Evolutionary conservation across 371 early-diverging fungal genomes (phyloP).

Genomic region (Actinomucor elegans): DNA sequence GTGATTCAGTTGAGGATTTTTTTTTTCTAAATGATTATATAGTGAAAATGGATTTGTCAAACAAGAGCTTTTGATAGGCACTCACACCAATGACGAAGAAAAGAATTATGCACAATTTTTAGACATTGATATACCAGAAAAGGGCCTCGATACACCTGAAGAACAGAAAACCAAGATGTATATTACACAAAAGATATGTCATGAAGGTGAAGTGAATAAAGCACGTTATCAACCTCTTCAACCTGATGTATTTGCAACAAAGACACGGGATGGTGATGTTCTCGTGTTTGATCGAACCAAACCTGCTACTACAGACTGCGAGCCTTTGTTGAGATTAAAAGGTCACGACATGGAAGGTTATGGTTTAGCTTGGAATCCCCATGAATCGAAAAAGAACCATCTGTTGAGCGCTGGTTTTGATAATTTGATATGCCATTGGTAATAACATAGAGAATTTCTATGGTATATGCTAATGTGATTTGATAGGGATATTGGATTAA

Average conservation of each 20-base stretch:
- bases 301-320: constrained; percentile 57
- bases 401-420: constrained; percentile 89
- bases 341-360: constrained; percentile 96
- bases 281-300: constrained; percentile 93
- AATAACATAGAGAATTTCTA: constrained; percentile 3
- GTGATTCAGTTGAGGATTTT: no score
- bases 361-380: constrained; percentile 78
- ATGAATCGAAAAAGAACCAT: constrained; percentile 53
- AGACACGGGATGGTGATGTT: constrained; percentile 87
- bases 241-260: constrained; percentile 93
- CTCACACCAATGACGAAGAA: constrained; percentile 95
- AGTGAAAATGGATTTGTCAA: constrained; percentile 52
- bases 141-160: constrained; percentile 45
- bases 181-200: constrained; percentile 86
- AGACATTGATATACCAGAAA: constrained; percentile 78
- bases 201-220: constrained; percentile 95
- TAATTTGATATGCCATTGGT: constrained; percentile 81
- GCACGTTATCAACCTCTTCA: constrained; percentile 95
- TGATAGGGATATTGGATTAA: constrained; percentile 36
- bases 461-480: background rate
- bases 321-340: constrained; percentile 83
- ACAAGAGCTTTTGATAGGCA: constrained; percentile 89
- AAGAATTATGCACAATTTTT: constrained; percentile 94
- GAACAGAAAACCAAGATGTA: constrained; percentile 14
- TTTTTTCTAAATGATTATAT: constrained; percentile 5